A percentile compares a stretch with the other conserved stretches of the same genome.
Conservation (phyloP, 2,329 filamentous ascomycete species). For the Cryphonectria radicalis region DNA sequence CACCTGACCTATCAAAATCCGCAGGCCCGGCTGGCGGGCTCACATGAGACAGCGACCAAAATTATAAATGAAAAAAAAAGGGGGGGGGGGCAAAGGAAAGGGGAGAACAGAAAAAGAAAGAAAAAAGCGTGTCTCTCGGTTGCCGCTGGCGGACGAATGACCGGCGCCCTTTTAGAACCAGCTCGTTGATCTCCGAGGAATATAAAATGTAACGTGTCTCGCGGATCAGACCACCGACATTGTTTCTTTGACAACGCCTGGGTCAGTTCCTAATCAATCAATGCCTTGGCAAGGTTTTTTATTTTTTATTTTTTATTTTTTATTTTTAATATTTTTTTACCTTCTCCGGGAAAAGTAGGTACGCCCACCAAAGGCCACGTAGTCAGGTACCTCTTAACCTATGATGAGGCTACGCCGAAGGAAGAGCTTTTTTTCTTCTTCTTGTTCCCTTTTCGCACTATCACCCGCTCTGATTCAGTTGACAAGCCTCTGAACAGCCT, state of each 20-base stretch:
- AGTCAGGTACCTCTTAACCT: not conserved
- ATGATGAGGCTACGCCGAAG: not conserved
- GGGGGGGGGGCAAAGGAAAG: too few relatives aligned
- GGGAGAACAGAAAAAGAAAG: too few relatives aligned
- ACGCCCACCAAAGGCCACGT: not conserved
- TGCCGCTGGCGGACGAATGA: not conserved
- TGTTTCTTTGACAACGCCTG: not conserved
- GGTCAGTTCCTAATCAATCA: not conserved
- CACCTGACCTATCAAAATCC: not conserved
- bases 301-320: not conserved
- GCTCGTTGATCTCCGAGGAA: not conserved
- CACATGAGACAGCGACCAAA: not conserved
- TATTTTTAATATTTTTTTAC: not conserved
- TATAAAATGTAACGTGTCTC: not conserved
- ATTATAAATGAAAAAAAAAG: not conserved
- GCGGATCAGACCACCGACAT: not conserved
- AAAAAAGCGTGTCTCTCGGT: too few relatives aligned
- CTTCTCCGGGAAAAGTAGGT: not conserved
- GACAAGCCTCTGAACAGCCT: not conserved
- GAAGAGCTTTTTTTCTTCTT: not conserved
- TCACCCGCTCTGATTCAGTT: not conserved
- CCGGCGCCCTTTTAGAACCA: not conserved
- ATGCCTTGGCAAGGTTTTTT: not conserved
- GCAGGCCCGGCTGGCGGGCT: not conserved
- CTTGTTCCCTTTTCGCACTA: not conserved